Evolutionary conservation across 2,329 filamentous ascomycete genomes (phyloP), one percentile per base, ranked within the genome.

Genomic region (Epichloe sp.): DNA sequence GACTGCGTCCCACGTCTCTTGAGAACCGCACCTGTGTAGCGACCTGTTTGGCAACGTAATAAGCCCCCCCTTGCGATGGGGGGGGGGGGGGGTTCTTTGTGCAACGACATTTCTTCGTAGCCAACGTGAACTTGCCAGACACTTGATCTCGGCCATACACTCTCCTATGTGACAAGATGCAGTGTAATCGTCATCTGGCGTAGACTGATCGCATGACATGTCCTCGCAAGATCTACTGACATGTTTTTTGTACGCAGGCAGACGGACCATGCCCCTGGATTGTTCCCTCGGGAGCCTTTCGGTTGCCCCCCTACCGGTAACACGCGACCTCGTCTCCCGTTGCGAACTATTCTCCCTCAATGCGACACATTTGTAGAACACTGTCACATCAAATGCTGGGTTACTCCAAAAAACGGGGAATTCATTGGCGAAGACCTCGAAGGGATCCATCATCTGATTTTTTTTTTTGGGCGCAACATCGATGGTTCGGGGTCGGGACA

Each of bases 131-230:
- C 35, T 38, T n/a, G 36, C 36, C 21, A 26, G 35, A 23, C 10
- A 37, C 6, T 35, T 36, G 41, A 45, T 40, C 19, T 26, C 17
- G n/a, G 21, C 34, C 43, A 40, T 45, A 8, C 44, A 35, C 15
- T 31, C 26, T 17, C 7, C 35, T 11, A 36, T 36, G 45, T 26
- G 23, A 34, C 46, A 34, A 21, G 3, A 52, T 42, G 45, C 23
- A 38, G 50, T 48, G 50, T 38, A 40, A 48, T 52, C 21, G n/a
- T 36, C 31, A 48, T 48, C 45, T 34, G n/a, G 6, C 40, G 44
- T 21, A 14, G 43, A n/a, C 19, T 40, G 45, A 26, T 41, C 46
- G 50, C 50, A 48, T 44, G 34, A 44, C 45, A 48, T 44, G 34
- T 48, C 21, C 34, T 21, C 41, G 7, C 45, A 14, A 48, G 44